These are phyloP conservation scores for Phaffomyces opuntiae DNA, from an alignment of 805 yeast species.

Conservation along the genomic window DNA sequence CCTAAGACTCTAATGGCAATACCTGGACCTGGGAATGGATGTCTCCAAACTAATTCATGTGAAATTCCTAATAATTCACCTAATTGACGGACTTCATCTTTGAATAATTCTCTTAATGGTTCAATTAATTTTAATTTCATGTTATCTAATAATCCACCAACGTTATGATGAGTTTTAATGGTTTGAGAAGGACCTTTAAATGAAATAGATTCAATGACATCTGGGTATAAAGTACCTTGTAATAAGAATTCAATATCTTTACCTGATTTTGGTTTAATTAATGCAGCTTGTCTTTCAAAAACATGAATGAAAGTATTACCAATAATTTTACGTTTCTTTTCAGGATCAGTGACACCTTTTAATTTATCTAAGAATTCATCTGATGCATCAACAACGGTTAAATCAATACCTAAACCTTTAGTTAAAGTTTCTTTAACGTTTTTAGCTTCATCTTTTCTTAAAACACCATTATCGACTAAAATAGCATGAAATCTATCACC, in stretches of 20 bases:
- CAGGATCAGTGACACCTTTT: slow-evolving; percentile 96
- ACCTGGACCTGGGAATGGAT: slow-evolving; percentile 99
- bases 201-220: slow-evolving; percentile 95
- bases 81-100: slow-evolving; percentile 95
- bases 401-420: slow-evolving; percentile 89
- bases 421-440: slow-evolving; percentile 83
- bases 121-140: slow-evolving; percentile 98
- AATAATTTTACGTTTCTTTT: slow-evolving; percentile 96
- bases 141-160: slow-evolving; percentile 95
- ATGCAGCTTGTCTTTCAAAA: slow-evolving; percentile 92
- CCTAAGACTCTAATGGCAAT: slow-evolving; percentile 97
- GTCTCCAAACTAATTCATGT: slow-evolving; percentile 98
- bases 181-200: slow-evolving; percentile 99
- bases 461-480: slow-evolving; percentile 95
- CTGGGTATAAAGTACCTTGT: slow-evolving; percentile 98
- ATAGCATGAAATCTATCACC: slow-evolving; percentile 99
- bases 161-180: slow-evolving; percentile 98
- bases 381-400: slow-evolving; percentile 90
- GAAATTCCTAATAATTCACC: slow-evolving; percentile 95
- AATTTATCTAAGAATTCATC: slow-evolving; percentile 82
- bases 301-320: slow-evolving; percentile 97
- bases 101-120: slow-evolving; percentile 97
- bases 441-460: slow-evolving; percentile 90
- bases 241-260: slow-evolving; percentile 86
- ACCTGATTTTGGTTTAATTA: slow-evolving; percentile 83